phyloP scores from a whole-genome alignment of 73 alveolate species.

The Paramecium primaurelia region DNA sequence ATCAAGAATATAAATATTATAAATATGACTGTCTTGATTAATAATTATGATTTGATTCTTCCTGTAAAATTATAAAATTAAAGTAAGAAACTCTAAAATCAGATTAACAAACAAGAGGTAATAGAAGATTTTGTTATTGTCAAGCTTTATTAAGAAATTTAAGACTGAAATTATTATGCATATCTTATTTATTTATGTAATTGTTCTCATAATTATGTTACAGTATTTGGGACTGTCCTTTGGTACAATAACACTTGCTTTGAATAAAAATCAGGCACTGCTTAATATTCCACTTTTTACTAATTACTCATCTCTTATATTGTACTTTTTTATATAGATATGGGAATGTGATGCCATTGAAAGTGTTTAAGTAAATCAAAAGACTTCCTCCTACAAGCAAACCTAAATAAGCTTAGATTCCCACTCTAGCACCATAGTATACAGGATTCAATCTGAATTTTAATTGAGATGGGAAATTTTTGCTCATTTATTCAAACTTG shows the following conservation, averaged over 20 bases:
- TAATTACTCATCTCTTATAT: not conserved
- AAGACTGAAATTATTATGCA: not conserved
- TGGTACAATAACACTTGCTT: not conserved
- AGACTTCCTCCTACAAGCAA: not conserved
- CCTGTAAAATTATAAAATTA: not conserved
- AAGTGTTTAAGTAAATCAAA: not conserved
- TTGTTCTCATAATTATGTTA: not conserved
- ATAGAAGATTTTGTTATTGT: not conserved
- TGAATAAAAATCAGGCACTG: constrained; percentile 2
- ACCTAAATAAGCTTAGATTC: not conserved
- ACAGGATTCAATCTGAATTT: constrained; percentile 30
- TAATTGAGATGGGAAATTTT: not conserved
- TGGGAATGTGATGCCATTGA: constrained; percentile 16
- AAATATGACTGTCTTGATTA: not conserved
- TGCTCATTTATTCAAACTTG: constrained; percentile 4
- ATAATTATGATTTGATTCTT: not conserved
- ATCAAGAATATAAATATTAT: not conserved
- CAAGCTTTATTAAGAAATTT: not conserved
- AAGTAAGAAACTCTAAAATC: not conserved
- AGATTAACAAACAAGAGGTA: not conserved
- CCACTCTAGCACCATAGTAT: constrained; percentile 19
- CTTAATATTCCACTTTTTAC: constrained; percentile 5
- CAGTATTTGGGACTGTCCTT: not conserved
- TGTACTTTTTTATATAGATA: not conserved
- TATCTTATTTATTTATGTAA: not conserved